Evolutionary conservation across 2,329 filamentous ascomycete genomes (phyloP).

Genomic region (Hypoxylon sp.): DNA sequence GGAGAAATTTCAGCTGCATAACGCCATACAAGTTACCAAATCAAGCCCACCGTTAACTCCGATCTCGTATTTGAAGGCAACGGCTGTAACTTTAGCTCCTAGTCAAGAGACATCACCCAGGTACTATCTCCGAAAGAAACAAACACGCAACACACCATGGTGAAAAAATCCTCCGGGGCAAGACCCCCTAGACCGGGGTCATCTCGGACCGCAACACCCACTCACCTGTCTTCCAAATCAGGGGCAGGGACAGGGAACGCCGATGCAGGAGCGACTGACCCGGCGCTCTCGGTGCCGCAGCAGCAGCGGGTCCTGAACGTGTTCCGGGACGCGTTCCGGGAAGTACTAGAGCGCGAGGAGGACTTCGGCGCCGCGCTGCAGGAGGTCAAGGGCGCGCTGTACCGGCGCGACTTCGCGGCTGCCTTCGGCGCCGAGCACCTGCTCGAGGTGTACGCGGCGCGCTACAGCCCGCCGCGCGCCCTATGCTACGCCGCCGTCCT

Average conservation of each 20-base stretch:
- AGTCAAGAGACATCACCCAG: background rate
- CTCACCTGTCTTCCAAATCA: too few relatives aligned
- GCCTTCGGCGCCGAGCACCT: constrained; percentile 79
- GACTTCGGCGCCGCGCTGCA: constrained; percentile 70
- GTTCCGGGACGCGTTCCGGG: constrained; percentile 60
- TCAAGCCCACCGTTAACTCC: background rate
- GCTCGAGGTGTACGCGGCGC: constrained; percentile 82
- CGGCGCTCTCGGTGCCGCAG: constrained; percentile 1
- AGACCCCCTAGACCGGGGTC: constrained; percentile 19
- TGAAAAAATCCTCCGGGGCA: constrained; percentile 19
- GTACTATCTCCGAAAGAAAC: background rate
- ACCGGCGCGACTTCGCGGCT: constrained; percentile 79
- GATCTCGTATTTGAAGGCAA: background rate
- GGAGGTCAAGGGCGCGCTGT: constrained; percentile 85
- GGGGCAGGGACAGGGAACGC: background rate
- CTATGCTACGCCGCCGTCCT: constrained; percentile 78
- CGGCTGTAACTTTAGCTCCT: background rate
- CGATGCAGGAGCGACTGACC: constrained; percentile 6
- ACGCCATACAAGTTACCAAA: background rate
- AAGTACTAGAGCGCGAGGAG: constrained; percentile 54
- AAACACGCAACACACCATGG: too few relatives aligned
- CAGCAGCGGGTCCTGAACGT: constrained; percentile 40
- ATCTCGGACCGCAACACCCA: background rate
- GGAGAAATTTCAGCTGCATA: background rate
- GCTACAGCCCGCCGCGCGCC: constrained; percentile 90